These are phyloP conservation scores for Irineochytrium annulatum DNA, from an alignment of 192 early-diverging fungal species.

Conservation along the genomic window DNA sequence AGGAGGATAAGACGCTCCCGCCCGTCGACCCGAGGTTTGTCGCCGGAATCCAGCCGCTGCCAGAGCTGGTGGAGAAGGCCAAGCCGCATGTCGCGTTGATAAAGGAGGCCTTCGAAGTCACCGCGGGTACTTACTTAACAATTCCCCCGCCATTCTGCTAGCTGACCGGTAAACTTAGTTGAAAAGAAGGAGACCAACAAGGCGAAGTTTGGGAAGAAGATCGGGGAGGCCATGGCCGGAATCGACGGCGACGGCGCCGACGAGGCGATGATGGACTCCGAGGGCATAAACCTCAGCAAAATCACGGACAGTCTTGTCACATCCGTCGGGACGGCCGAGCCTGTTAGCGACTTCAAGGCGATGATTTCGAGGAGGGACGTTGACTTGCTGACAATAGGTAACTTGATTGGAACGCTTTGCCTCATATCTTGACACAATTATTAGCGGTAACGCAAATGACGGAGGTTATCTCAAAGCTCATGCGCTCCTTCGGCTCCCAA, in stretches of 20 bases:
- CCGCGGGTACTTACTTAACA: conserved; percentile 39
- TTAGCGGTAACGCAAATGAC: conserved; percentile 57
- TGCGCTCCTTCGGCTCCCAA: conserved; percentile 51
- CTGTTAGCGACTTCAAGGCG: conserved; percentile 57
- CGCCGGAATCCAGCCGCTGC: conserved; percentile 41
- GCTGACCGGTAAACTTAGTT: conserved; percentile 14
- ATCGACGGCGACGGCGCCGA: not conserved
- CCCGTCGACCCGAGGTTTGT: conserved; percentile 42
- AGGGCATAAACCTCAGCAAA: not conserved
- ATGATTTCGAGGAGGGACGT: conserved; percentile 50
- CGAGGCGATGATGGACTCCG: not conserved
- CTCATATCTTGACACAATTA: not conserved
- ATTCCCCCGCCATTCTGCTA: not conserved
- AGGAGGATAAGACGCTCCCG: conserved; percentile 41
- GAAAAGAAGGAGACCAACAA: conserved; percentile 25
- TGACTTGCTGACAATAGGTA: conserved; percentile 53
- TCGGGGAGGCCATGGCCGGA: conserved; percentile 11
- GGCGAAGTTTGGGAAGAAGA: conserved; percentile 20
- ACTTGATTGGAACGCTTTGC: not conserved
- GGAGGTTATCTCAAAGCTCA: conserved; percentile 42
- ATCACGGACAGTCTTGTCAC: not conserved
- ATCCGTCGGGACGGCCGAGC: conserved; percentile 48
- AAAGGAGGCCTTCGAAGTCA: conserved; percentile 48
- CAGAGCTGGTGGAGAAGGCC: conserved; percentile 38
- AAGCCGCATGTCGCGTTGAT: conserved; percentile 39